Base-by-base conservation (phyloP, 2,329 filamentous ascomycete species). In the Chrysoporthe puriensis region DNA sequence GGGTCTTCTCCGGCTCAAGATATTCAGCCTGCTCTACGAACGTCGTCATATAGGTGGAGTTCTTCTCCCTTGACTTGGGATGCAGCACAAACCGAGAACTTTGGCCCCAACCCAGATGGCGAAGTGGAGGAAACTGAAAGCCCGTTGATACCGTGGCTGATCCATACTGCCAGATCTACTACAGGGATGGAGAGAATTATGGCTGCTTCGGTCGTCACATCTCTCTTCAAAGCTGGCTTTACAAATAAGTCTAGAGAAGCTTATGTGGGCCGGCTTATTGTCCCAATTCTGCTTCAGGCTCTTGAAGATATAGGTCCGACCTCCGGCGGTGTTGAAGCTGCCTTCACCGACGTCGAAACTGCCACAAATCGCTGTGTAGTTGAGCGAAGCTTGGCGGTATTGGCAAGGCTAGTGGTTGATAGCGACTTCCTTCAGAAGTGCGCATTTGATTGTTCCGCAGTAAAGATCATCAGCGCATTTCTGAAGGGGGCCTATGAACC, bases 371-470 rank as follows among this genome's bases (percentile, higher is more conserved):
- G 86, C 73, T 77, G 80, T 9, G 83, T 93, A 14, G 83, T 89
- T 66, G 92, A 95, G 76, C 87, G 88, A 70, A 89, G 91, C 1
- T 92, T 94, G 8, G 85, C 88, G 1, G 86, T 96, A 13, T 83
- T 98, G 65, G 92, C 93, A 18, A 88, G 90, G 58, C 83, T 98
- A 50, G 88, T 97, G 21, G 88, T 89, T 36, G 92, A 96, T 74
- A 93, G 90, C 76, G 88, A 91, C 69, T 85, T 87, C 68, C 83
- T 98, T 64, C 95, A 98, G 78, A 91, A 90, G 73, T 90, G 93
- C 48, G 93, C 94, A 0, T 90, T 90, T 56, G 92, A 97, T 69
- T 84, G 83, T 66, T 78, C 81, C 36, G 84, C 81, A 1, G 78
- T 85, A 60, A 81, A 81, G 71, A 77, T 79, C 2, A 74, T 86